phyloP scores from a whole-genome alignment of 2,329 filamentous ascomycete species.

The Monosporascus sp. region DNA sequence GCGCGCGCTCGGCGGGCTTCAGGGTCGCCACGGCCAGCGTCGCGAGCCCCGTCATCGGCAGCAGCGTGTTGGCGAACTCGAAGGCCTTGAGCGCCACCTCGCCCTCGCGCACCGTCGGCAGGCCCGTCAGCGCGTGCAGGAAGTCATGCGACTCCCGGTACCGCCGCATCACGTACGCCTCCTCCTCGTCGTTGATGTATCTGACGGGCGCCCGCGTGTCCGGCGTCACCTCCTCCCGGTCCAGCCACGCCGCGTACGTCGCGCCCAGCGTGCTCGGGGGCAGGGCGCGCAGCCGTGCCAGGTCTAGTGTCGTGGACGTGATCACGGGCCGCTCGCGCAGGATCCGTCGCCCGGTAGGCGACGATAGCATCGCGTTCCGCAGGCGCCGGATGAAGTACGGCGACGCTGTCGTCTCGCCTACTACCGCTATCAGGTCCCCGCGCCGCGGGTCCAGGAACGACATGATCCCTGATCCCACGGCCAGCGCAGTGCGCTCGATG shows the following conservation, averaged over 20 bases:
- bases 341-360: constrained; percentile 81
- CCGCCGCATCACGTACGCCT: constrained; percentile 96
- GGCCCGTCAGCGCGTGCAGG: constrained; percentile 87
- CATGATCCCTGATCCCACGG: constrained; percentile 57
- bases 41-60: constrained; percentile 92
- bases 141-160: constrained; percentile 98
- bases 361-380: constrained; percentile 82
- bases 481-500: constrained; percentile 69
- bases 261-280: constrained; percentile 71
- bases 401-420: constrained; percentile 91
- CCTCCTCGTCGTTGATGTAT: constrained; percentile 92
- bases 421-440: constrained; percentile 85
- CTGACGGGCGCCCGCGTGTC: constrained; percentile 79
- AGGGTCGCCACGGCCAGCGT: constrained; percentile 81
- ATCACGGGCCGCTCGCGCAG: constrained; percentile 86
- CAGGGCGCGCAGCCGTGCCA: constrained; percentile 66
- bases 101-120: constrained; percentile 89
- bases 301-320: constrained; percentile 63
- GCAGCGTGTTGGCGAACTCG: constrained; percentile 88
- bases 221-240: constrained; percentile 86
- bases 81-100: constrained; percentile 98
- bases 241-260: constrained; percentile 85
- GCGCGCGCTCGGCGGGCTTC: constrained; percentile 71
- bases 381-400: constrained; percentile 94
- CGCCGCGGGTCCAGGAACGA: constrained; percentile 71